phyloP scores from a whole-genome alignment of 2,329 filamentous ascomycete species.

The Nemania serpens region DNA sequence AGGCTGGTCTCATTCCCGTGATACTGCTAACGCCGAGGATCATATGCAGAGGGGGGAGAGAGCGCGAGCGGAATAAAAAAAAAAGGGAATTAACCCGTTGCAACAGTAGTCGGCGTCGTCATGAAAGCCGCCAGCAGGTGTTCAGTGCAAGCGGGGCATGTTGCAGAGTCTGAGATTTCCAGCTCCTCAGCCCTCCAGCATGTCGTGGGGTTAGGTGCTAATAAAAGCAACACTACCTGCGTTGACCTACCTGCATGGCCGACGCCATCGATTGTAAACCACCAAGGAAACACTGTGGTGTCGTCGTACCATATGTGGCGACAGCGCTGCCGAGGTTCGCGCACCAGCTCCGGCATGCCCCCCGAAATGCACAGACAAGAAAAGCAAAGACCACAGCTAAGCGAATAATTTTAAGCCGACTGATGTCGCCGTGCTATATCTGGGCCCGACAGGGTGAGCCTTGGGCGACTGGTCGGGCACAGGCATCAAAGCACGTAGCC shows the following conservation, averaged over 20 bases:
- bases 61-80: neutral
- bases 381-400: neutral
- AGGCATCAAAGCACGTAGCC: neutral
- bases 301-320: neutral
- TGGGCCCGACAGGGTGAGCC: neutral
- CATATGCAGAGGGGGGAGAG: neutral
- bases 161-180: constrained; percentile 8
- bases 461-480: neutral
- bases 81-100: no score
- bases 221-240: constrained; percentile 18
- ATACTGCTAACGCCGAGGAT: neutral
- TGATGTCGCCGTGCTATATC: neutral
- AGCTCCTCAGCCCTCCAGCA: constrained; percentile 11
- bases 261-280: constrained; percentile 1
- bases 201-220: constrained; percentile 6
- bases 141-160: constrained; percentile 11
- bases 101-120: neutral
- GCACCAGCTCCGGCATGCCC: neutral
- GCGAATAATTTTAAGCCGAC: neutral
- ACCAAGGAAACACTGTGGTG: neutral
- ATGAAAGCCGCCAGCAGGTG: neutral
- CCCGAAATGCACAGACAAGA: constrained; percentile 10
- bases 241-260: neutral
- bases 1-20: neutral
- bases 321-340: constrained; percentile 1